Percentiles rank a stretch among this genome's conserved stretches.
Conservation (phyloP, 345 rosid species). For the Hypericum perforatum region DNA sequence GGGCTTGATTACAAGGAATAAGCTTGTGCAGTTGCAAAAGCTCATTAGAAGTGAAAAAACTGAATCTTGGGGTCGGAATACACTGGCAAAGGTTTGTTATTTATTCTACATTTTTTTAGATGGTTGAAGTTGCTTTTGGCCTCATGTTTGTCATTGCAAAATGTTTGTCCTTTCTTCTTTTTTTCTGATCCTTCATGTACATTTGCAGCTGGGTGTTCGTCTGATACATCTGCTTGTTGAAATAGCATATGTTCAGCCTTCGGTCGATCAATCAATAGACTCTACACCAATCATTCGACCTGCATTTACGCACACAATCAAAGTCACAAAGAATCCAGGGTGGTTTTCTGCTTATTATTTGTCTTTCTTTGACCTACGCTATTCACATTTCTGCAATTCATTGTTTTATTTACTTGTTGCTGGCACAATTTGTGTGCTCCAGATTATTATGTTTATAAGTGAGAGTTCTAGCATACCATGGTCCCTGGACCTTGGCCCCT, state of each 20-base stretch:
- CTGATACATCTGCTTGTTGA: constrained; percentile 70
- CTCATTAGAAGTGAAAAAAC: constrained; percentile 55
- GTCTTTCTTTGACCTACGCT: background rate
- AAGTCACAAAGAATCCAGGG: constrained; percentile 53
- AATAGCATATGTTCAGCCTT: constrained; percentile 82
- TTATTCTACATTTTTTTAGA: background rate
- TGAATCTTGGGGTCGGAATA: constrained; percentile 79
- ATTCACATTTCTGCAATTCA: background rate
- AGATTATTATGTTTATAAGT: too few species aligned
- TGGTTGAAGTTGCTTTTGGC: constrained; percentile 6
- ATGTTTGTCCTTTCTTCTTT: background rate
- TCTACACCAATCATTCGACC: constrained; percentile 82
- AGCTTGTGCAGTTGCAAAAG: constrained; percentile 52
- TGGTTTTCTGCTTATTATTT: constrained; percentile 19
- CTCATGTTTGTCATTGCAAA: background rate
- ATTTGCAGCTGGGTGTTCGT: constrained; percentile 79
- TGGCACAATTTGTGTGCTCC: too few species aligned
- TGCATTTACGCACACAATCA: constrained; percentile 72
- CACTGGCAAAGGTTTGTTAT: constrained; percentile 80
- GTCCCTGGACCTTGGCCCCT: too few species aligned
- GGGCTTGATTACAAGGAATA: constrained; percentile 60
- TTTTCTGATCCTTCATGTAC: constrained; percentile 4
- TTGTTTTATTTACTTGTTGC: too few species aligned
- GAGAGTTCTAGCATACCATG: too few species aligned
- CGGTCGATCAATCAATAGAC: constrained; percentile 52